Base-by-base conservation (phyloP, 345 rosid genomes). In the Citrus reticulata region DNA sequence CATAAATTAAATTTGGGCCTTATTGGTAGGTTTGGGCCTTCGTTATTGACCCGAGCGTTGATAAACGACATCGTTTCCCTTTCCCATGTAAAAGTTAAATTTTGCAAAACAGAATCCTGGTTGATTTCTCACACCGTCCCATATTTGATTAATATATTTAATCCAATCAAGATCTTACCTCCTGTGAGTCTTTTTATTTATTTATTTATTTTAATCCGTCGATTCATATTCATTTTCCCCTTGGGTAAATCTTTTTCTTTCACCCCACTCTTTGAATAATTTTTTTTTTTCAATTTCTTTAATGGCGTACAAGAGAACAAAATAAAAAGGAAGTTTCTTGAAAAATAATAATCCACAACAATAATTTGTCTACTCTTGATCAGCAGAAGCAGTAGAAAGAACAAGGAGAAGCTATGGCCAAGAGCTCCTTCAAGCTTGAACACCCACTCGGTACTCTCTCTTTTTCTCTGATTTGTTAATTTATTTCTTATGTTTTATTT, bases 361-460 rank as follows among this genome's bases (percentile, higher is more conserved):
- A 54, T 66, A 4, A 6, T 65, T 65, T 64, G 24, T 51, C 51
- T 25, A 51, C 49, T 20, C 62, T 66, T 25, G 6, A 77, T 35
- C 54, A 22, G 13, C 29, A 75, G 39, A 64, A 64, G 10, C 60
- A 32, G 78, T n/a, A 13, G 42, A 29, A 39, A 49, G 35, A 49
- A 51, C 49, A 32, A 58, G 17, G 19, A 61, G 51, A 67, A 67
- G 67, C 80, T 83, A 94, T 94, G 98, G 89, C 91, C 1, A 90
- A 87, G 85, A 90, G 88, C 84, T 89, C 93, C 61, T 91, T 91
- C 90, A 94, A 90, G 88, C 82, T 91, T 82, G 94, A 92, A 86
- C 92, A 90, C 72, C 93, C 98, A 40, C 91, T 94, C 10, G 95
- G 98, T 94, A 37, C 73, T 25, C 76, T 82, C 80, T 74, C 35